phyloP scores from a whole-genome alignment of 1,139 yeast species.

The Arxiozyma slooffiae region DNA sequence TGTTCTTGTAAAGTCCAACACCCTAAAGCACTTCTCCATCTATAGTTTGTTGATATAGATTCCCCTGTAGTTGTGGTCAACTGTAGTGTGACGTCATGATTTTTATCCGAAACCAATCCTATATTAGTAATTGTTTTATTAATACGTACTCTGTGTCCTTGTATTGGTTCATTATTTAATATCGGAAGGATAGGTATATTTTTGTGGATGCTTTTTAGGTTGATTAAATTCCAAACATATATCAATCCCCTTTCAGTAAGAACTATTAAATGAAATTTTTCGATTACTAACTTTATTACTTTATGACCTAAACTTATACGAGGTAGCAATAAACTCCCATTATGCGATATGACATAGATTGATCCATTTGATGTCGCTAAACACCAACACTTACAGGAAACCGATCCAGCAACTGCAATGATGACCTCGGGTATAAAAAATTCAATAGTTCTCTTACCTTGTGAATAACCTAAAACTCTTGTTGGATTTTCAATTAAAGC shows the following conservation, averaged over 20 bases:
- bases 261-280: slow-evolving; percentile 16
- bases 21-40: slow-evolving; percentile 19
- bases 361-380: slow-evolving; percentile 29
- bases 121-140: slow-evolving; percentile 14
- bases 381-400: slow-evolving; percentile 22
- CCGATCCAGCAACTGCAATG: slow-evolving; percentile 31
- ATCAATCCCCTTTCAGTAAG: slow-evolving; percentile 28
- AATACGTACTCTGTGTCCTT: slow-evolving; percentile 23
- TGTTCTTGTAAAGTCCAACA: slow-evolving; percentile 18
- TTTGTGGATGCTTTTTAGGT: slow-evolving; percentile 15
- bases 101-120: slow-evolving; percentile 10
- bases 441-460: slow-evolving; percentile 38
- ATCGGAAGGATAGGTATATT: slow-evolving; percentile 26
- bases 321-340: slow-evolving; percentile 24
- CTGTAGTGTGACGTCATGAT: slow-evolving; percentile 12
- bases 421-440: slow-evolving; percentile 45
- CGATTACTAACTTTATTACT: slow-evolving; percentile 19
- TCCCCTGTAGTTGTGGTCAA: background rate
- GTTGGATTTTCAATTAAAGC: slow-evolving; percentile 41
- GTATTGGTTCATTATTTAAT: slow-evolving; percentile 19
- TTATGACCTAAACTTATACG: slow-evolving; percentile 28
- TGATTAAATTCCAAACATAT: slow-evolving; percentile 24
- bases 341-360: slow-evolving; percentile 16
- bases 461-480: slow-evolving; percentile 34
- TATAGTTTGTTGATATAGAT: slow-evolving; percentile 5